Evolutionary conservation across 148 eudicot species (phyloP).

Genomic region (Cornus florida): DNA sequence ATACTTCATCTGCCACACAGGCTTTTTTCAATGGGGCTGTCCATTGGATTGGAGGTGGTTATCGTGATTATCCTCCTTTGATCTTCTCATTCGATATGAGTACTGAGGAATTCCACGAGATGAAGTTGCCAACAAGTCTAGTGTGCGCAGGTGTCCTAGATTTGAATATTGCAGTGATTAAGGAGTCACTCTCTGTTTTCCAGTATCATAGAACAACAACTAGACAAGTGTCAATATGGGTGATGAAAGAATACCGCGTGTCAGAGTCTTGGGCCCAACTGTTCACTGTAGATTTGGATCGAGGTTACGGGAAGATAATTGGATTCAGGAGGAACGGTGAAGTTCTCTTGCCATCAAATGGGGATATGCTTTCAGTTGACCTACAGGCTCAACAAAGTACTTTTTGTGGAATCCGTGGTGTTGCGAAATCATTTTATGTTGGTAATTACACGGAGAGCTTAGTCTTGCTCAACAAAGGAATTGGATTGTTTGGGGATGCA

Average conservation of each 20-base stretch:
- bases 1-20: neutral
- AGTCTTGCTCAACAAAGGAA: too few relatives aligned
- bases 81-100: neutral
- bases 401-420: too few relatives aligned
- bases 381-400: too few relatives aligned
- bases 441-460: too few relatives aligned
- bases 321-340: neutral
- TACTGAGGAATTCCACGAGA: neutral
- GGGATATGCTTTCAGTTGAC: too few relatives aligned
- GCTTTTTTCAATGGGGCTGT: constrained; percentile 4
- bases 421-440: too few relatives aligned
- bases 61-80: neutral
- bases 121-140: neutral
- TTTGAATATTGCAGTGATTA: neutral
- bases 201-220: neutral
- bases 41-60: neutral
- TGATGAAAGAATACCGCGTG: neutral
- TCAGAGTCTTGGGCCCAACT: neutral
- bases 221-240: neutral
- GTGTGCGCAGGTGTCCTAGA: neutral
- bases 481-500: too few relatives aligned
- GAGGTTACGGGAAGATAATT: neutral
- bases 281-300: neutral
- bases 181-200: neutral
- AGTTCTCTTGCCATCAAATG: neutral